phyloP scores from a whole-genome alignment of 805 yeast species.

The Saccharomyces paradoxus region DNA sequence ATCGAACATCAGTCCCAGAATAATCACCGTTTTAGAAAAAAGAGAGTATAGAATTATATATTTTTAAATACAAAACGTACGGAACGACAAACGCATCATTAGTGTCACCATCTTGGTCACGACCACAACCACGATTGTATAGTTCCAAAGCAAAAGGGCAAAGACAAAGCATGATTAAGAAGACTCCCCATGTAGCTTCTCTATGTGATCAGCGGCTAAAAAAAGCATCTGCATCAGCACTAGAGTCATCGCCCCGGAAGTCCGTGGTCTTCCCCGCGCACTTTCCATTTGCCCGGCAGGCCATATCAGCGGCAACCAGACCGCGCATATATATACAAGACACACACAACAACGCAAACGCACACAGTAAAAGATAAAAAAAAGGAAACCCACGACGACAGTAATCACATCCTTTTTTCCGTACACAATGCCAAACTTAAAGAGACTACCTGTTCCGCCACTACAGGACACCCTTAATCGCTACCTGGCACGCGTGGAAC shows the following conservation, averaged over 20 bases:
- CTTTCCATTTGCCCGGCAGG: background rate
- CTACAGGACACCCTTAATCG: slow-evolving; percentile 56
- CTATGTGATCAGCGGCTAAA: no score
- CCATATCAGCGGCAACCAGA: background rate
- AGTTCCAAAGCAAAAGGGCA: no score
- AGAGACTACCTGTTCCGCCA: slow-evolving; percentile 67
- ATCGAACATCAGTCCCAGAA: background rate
- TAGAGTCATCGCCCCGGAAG: background rate
- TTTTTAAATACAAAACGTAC: no score
- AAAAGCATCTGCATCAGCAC: background rate
- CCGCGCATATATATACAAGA: background rate
- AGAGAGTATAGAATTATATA: no score
- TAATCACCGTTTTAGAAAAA: background rate
- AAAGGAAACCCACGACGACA: background rate
- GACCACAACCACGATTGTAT: no score
- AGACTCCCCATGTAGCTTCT: no score
- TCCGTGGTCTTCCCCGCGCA: background rate
- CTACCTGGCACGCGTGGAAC: slow-evolving; percentile 62
- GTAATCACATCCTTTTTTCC: background rate
- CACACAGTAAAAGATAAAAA: background rate
- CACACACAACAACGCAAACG: background rate
- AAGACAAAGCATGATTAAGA: no score
- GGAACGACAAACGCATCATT: no score
- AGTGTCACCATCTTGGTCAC: no score
- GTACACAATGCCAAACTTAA: background rate